Evolutionary conservation across 2,329 filamentous ascomycete species (phyloP).

Genomic region (Exophiala viscosa): DNA sequence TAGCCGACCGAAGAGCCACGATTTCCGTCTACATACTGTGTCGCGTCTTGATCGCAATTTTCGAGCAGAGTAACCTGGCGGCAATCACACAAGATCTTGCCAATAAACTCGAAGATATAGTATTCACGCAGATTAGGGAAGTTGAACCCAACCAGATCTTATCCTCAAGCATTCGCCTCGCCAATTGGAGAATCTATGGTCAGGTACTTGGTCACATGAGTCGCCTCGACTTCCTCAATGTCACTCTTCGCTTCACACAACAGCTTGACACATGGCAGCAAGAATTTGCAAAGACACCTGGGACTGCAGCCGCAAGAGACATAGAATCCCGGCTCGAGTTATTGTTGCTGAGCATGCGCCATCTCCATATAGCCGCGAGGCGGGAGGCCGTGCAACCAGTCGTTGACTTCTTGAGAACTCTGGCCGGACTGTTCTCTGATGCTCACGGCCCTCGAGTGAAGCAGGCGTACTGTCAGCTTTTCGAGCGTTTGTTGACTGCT

Average conservation of each 20-base stretch:
- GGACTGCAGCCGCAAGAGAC: slow-evolving; percentile 59
- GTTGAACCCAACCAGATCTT: slow-evolving; percentile 74
- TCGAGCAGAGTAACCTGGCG: slow-evolving; percentile 78
- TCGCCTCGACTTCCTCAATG: slow-evolving; percentile 79
- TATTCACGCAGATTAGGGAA: slow-evolving; percentile 90
- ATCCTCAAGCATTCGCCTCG: slow-evolving; percentile 72
- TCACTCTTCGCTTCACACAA: slow-evolving; percentile 74
- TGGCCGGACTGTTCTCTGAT: slow-evolving; percentile 77
- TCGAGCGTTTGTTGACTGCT: slow-evolving; percentile 80
- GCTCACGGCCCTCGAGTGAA: slow-evolving; percentile 89
- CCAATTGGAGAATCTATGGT: slow-evolving; percentile 94
- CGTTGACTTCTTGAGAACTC: slow-evolving; percentile 78
- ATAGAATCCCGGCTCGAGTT: slow-evolving; percentile 80
- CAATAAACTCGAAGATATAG: slow-evolving; percentile 88
- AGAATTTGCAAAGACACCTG: slow-evolving; percentile 64
- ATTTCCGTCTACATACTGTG: slow-evolving; percentile 96
- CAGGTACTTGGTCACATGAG: slow-evolving; percentile 96
- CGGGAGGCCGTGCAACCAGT: slow-evolving; percentile 53
- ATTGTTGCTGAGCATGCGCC: slow-evolving; percentile 85
- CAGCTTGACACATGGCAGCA: slow-evolving; percentile 77
- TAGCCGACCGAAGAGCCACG: slow-evolving; percentile 84
- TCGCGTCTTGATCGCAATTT: slow-evolving; percentile 87
- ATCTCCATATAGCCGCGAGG: slow-evolving; percentile 71
- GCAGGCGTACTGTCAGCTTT: slow-evolving; percentile 86
- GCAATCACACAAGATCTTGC: slow-evolving; percentile 88